These are phyloP conservation scores for Aspergillus hiratsukae DNA, from an alignment of 2,329 filamentous ascomycete species.

Conservation along the genomic window DNA sequence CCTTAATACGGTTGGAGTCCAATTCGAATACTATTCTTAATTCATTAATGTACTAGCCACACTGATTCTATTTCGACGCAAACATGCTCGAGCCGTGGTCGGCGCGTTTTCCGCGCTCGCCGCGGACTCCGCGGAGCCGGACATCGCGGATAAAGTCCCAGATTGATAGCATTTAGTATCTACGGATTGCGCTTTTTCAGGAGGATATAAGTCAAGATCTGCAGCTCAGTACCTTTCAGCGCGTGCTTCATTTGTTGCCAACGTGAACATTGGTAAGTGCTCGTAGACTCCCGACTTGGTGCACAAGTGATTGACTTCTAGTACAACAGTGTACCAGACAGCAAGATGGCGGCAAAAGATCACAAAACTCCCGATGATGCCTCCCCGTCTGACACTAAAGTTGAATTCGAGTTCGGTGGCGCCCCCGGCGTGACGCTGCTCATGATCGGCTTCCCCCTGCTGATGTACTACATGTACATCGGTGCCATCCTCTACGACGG, in stretches of 20 bases:
- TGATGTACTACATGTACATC: constrained; percentile 99
- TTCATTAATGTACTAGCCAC: too few relatives aligned
- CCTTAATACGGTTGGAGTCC: not conserved
- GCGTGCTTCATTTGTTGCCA: not conserved
- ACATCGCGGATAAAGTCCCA: not conserved
- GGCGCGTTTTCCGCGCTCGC: constrained; percentile 3
- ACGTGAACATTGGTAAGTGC: not conserved
- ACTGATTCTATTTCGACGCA: too few relatives aligned
- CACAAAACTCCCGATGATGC: not conserved
- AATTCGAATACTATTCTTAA: too few relatives aligned
- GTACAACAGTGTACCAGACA: not conserved
- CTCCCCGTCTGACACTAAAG: not conserved
- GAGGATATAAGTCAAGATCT: not conserved
- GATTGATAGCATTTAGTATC: not conserved
- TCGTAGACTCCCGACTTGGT: too few relatives aligned
- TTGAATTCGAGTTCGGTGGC: constrained; percentile 73
- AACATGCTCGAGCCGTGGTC: not conserved
- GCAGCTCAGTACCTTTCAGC: not conserved
- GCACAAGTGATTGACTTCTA: not conserved
- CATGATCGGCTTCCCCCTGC: constrained; percentile 82
- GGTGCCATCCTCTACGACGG: constrained; percentile 89
- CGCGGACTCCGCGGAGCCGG: constrained; percentile 12
- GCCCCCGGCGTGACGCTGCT: constrained; percentile 68
- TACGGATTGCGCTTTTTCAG: too few relatives aligned
- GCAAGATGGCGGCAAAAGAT: not conserved